Evolutionary conservation across 2,329 filamentous ascomycete species (phyloP).

Genomic region (Paraconiothyrium brasiliense): DNA sequence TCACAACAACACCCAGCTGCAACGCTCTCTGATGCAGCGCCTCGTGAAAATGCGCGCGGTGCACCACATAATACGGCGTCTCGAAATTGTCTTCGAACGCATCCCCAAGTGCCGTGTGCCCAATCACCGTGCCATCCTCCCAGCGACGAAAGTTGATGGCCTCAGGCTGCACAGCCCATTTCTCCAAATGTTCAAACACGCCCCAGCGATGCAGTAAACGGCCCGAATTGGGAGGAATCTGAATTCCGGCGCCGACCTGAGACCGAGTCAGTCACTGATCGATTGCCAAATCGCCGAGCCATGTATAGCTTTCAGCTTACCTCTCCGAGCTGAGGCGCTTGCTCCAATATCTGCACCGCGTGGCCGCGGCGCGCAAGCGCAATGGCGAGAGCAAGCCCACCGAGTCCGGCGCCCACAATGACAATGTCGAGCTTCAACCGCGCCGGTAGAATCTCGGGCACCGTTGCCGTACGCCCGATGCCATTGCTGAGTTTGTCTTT

Average conservation of each 20-base stretch:
- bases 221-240: conserved; percentile 43
- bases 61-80: conserved; percentile 32
- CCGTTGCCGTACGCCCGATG: no score
- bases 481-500: no score
- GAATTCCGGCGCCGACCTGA: conserved; percentile 30
- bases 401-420: conserved; percentile 27
- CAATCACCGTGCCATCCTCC: conserved; percentile 57
- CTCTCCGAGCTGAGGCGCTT: conserved; percentile 15
- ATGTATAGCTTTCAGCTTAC: no score
- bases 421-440: conserved; percentile 26
- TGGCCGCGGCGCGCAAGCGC: conserved; percentile 24
- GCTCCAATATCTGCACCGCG: conserved; percentile 23
- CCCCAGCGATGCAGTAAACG: conserved; percentile 59
- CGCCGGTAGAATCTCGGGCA: not conserved
- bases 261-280: not conserved
- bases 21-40: conserved; percentile 24
- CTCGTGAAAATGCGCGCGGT: conserved; percentile 31
- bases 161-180: conserved; percentile 48
- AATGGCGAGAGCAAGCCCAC: conserved; percentile 26
- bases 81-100: conserved; percentile 54
- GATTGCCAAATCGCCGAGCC: no score
- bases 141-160: conserved; percentile 62
- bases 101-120: conserved; percentile 60
- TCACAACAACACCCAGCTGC: conserved; percentile 27
- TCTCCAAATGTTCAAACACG: conserved; percentile 36